phyloP scores from a whole-genome alignment of 148 eudicot species.

The Persicaria tinctoria region DNA sequence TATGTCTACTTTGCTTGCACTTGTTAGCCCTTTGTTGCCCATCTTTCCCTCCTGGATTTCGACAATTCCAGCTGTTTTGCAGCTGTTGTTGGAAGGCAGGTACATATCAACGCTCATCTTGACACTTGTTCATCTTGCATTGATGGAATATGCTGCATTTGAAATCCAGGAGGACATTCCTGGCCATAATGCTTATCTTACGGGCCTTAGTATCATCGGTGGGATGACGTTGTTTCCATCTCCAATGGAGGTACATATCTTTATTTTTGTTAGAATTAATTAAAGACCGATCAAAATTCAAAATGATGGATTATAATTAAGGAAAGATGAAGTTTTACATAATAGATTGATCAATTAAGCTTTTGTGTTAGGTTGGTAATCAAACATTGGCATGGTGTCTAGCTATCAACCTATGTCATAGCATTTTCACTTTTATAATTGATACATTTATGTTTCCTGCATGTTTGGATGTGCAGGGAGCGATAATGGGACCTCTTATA shows the following conservation, averaged over 20 bases:
- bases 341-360: not conserved
- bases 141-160: conserved; percentile 63
- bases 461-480: conserved; percentile 39
- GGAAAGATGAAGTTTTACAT: too few relatives aligned
- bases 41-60: conserved; percentile 68
- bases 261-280: not conserved
- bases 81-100: conserved; percentile 66
- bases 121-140: conserved; percentile 54
- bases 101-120: conserved; percentile 49
- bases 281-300: too few relatives aligned
- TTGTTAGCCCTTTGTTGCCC: conserved; percentile 71
- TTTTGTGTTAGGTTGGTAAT: not conserved
- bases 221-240: conserved; percentile 91
- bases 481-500: conserved; percentile 92
- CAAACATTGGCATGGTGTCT: too few relatives aligned
- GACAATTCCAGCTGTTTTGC: conserved; percentile 71
- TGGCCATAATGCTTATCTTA: conserved; percentile 75
- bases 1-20: conserved; percentile 77
- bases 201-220: conserved; percentile 91
- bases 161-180: conserved; percentile 81
- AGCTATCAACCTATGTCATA: not conserved
- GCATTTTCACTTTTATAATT: not conserved
- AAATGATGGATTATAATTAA: not conserved
- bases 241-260: conserved; percentile 47
- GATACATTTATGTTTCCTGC: not conserved